Evolutionary conservation across 257 asterid genomes (phyloP).

Genomic region (Asclepias syriaca): DNA sequence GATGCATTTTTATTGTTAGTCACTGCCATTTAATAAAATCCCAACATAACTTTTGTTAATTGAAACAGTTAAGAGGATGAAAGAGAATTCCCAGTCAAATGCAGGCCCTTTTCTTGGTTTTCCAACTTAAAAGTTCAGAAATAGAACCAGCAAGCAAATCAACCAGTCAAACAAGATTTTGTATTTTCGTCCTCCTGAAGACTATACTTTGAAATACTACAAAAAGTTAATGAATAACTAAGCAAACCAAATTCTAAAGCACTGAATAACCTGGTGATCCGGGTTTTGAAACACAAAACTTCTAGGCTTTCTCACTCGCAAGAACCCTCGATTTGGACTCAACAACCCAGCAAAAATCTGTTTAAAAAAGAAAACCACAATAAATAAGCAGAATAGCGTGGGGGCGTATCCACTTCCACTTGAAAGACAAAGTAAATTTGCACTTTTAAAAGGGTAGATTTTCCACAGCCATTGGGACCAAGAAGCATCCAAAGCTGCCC

Average conservation of each 20-base stretch:
- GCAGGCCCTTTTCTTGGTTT: not conserved
- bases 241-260: not conserved
- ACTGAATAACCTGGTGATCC: slow-evolving; percentile 75
- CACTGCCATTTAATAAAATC: not conserved
- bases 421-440: not conserved
- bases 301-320: slow-evolving; percentile 68
- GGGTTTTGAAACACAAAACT: slow-evolving; percentile 97
- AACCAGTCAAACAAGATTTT: not conserved
- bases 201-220: not conserved
- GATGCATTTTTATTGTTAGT: not conserved
- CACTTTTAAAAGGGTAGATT: slow-evolving; percentile 90
- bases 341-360: slow-evolving; percentile 89
- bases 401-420: no score
- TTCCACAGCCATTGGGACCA: slow-evolving; percentile 94
- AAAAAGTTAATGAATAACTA: not conserved
- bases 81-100: not conserved
- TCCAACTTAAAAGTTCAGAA: not conserved
- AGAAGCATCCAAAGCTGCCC: slow-evolving; percentile 99
- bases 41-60: not conserved
- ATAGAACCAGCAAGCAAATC: not conserved
- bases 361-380: not conserved
- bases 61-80: not conserved
- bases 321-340: slow-evolving; percentile 63
- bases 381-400: not conserved
- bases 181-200: not conserved